Conservation (phyloP, 2,329 filamentous ascomycete species). For the Orbilia quercus region DNA sequence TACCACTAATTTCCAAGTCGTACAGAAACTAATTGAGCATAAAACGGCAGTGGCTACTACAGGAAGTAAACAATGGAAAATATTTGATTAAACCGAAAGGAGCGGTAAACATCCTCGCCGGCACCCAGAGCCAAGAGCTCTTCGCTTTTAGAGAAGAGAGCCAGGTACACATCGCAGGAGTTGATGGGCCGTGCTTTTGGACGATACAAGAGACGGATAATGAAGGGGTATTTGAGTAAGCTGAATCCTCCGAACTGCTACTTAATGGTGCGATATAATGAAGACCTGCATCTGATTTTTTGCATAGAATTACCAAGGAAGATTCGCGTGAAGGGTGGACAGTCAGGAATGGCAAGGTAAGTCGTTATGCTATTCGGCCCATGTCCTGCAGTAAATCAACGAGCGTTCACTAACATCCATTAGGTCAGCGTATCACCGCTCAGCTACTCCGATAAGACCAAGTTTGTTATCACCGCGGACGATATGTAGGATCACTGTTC, state of each 20-base stretch:
- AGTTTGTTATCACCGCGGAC: slow-evolving; percentile 9
- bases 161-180: background rate
- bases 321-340: slow-evolving; percentile 10
- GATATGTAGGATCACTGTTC: too few species aligned
- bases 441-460: slow-evolving; percentile 12
- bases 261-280: background rate
- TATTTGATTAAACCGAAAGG: slow-evolving; percentile 16
- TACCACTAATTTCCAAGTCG: too few species aligned
- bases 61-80: slow-evolving; percentile 9
- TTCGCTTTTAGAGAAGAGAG: slow-evolving; percentile 15
- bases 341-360: slow-evolving; percentile 10
- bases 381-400: too few species aligned
- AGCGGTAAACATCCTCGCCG: slow-evolving; percentile 9
- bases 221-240: slow-evolving; percentile 18
- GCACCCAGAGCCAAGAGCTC: slow-evolving; percentile 5
- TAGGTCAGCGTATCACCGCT: slow-evolving; percentile 11
- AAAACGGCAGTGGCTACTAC: slow-evolving; percentile 14
- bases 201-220: background rate
- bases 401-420: background rate
- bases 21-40: too few species aligned
- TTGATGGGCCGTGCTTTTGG: slow-evolving; percentile 20
- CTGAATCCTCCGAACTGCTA: background rate
- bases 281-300: background rate
- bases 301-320: background rate
- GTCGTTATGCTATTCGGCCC: background rate